phyloP scores from a whole-genome alignment of 2,329 filamentous ascomycete species.

The Thermothelomyces thermophilus region DNA sequence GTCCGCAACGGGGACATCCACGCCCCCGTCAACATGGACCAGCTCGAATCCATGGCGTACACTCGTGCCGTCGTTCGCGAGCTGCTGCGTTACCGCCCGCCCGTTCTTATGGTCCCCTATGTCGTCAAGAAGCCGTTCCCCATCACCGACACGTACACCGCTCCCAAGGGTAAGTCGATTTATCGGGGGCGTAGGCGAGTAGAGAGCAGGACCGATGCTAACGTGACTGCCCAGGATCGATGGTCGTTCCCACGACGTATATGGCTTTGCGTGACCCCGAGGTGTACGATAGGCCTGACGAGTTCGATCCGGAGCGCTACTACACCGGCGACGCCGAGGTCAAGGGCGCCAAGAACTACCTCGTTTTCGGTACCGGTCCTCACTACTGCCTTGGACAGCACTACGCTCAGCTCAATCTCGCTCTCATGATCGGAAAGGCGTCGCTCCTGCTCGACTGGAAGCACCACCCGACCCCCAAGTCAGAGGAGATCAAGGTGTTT shows the following conservation, averaged over 20 bases:
- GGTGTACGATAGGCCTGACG: slow-evolving; percentile 82
- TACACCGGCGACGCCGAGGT: slow-evolving; percentile 83
- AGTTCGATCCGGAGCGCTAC: slow-evolving; percentile 87
- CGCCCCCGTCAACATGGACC: slow-evolving; percentile 68
- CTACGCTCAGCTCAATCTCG: slow-evolving; percentile 84
- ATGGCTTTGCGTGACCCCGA: slow-evolving; percentile 87
- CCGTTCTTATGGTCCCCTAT: slow-evolving; percentile 96
- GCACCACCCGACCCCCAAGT: slow-evolving; percentile 74
- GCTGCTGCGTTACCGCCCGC: slow-evolving; percentile 86
- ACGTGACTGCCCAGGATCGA: slow-evolving; percentile 52
- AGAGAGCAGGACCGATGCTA: background rate
- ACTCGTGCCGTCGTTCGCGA: slow-evolving; percentile 89
- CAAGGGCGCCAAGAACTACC: slow-evolving; percentile 83
- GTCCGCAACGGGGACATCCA: slow-evolving; percentile 68
- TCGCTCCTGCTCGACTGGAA: slow-evolving; percentile 82
- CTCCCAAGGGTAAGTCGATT: slow-evolving; percentile 65
- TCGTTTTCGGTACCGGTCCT: slow-evolving; percentile 91
- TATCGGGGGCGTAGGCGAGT: too few species aligned
- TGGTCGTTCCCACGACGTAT: slow-evolving; percentile 91
- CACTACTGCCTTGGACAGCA: slow-evolving; percentile 95
- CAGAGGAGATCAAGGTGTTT: slow-evolving; percentile 96
- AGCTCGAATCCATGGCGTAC: slow-evolving; percentile 82
- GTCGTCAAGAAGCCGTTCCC: slow-evolving; percentile 92
- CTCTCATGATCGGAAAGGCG: slow-evolving; percentile 84
- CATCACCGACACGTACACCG: slow-evolving; percentile 79